Evolutionary conservation across 2,329 filamentous ascomycete genomes (phyloP).

Genomic region (Colletotrichum sp.): DNA sequence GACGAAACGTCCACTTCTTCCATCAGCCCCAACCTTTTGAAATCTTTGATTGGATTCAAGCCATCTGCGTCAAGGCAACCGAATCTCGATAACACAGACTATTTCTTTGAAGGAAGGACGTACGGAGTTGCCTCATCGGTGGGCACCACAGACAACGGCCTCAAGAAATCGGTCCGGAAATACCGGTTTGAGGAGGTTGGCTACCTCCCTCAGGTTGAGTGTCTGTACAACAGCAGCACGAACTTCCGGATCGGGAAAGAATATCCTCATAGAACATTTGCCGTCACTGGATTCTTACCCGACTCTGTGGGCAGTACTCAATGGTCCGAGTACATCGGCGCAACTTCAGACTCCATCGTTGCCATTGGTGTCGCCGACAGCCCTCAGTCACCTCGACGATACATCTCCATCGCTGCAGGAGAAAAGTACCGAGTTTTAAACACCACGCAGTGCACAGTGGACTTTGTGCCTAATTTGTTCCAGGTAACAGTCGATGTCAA

Average conservation of each 20-base stretch:
- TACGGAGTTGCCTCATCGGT: not conserved
- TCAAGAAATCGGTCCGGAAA: not conserved
- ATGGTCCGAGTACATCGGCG: slow-evolving; percentile 34
- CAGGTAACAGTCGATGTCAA: slow-evolving; percentile 31
- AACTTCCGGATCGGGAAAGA: slow-evolving; percentile 28
- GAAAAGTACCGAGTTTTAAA: slow-evolving; percentile 32
- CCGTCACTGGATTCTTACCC: not conserved
- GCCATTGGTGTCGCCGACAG: slow-evolving; percentile 34
- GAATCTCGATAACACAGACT: not conserved
- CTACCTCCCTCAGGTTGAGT: slow-evolving; percentile 34
- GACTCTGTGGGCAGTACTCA: slow-evolving; percentile 21
- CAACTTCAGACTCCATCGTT: slow-evolving; percentile 29
- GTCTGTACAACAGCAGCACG: slow-evolving; percentile 39
- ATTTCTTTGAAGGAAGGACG: not conserved
- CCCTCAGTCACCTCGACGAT: slow-evolving; percentile 24
- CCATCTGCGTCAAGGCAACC: not conserved
- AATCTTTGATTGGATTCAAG: not conserved
- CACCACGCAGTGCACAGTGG: slow-evolving; percentile 33
- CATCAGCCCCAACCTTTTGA: not conserved
- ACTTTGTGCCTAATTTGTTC: slow-evolving; percentile 31
- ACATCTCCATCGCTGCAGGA: slow-evolving; percentile 34
- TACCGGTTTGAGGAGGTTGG: slow-evolving; percentile 38
- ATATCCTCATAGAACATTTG: slow-evolving; percentile 13
- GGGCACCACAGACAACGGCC: not conserved
- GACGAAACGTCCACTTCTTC: not conserved